Percentiles rank a stretch among this genome's conserved stretches.
Conservation (phyloP, 345 rosid genomes). For the Excoecaria agallocha region DNA sequence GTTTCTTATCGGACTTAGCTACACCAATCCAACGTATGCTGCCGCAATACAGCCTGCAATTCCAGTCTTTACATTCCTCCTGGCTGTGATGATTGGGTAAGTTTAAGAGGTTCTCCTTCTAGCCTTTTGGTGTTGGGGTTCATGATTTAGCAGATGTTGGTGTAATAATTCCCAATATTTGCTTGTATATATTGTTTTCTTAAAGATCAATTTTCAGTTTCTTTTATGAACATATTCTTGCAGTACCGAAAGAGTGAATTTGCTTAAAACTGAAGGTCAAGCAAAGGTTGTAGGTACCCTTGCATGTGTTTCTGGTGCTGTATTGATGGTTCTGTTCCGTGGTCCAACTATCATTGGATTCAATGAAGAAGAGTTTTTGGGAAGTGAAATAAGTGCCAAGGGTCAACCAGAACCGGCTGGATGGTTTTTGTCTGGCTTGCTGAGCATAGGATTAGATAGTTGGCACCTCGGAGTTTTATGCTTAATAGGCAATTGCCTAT, state of each 20-base stretch:
- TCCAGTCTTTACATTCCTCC: constrained; percentile 91
- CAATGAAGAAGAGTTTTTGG: constrained; percentile 45
- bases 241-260: constrained; percentile 94
- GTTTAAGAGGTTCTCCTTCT: constrained; percentile 19
- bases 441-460: constrained; percentile 58
- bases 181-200: constrained; percentile 1
- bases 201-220: constrained; percentile 21
- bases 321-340: constrained; percentile 78
- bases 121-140: background rate
- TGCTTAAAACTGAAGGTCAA: constrained; percentile 85
- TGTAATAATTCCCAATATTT: background rate
- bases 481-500: constrained; percentile 90
- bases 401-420: constrained; percentile 88
- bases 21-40: constrained; percentile 97
- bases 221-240: constrained; percentile 34
- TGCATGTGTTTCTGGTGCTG: constrained; percentile 80
- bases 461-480: constrained; percentile 96
- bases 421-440: constrained; percentile 65
- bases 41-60: constrained; percentile 97
- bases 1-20: constrained; percentile 90
- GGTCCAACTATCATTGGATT: constrained; percentile 83
- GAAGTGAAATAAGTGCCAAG: constrained; percentile 62
- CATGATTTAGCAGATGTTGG: background rate
- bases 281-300: constrained; percentile 81
- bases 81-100: constrained; percentile 93